These are phyloP conservation scores for Alloascoidea africana DNA, from an alignment of 805 yeast genomes.

Conservation along the genomic window DNA sequence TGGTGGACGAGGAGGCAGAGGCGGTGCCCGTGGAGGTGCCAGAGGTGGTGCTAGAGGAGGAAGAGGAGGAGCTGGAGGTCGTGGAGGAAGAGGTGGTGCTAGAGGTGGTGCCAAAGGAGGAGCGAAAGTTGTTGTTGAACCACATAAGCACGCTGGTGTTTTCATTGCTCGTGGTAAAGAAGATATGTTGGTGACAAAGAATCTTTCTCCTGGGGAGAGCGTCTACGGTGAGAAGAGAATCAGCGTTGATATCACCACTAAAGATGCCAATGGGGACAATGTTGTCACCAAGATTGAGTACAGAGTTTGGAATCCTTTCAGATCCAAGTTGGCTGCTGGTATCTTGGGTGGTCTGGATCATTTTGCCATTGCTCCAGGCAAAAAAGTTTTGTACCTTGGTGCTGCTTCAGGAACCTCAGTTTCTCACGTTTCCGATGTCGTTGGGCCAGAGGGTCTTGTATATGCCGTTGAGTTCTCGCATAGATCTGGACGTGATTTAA, in stretches of 20 bases:
- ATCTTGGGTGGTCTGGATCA: slow-evolving; percentile 99
- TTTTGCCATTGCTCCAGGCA: slow-evolving; percentile 94
- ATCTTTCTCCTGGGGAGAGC: slow-evolving; percentile 95
- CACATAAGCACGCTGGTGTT: slow-evolving; percentile 96
- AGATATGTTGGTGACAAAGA: slow-evolving; percentile 93
- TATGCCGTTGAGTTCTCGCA: slow-evolving; percentile 99
- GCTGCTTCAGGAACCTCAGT: slow-evolving; percentile 99
- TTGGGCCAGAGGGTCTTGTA: slow-evolving; percentile 97
- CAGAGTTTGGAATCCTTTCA: slow-evolving; percentile 99
- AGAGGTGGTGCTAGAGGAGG: slow-evolving; percentile 43
- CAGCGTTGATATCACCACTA: slow-evolving; percentile 82
- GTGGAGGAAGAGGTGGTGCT: slow-evolving; percentile 45
- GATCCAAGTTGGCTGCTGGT: slow-evolving; percentile 99
- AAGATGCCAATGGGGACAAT: slow-evolving; percentile 47
- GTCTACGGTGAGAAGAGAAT: slow-evolving; percentile 98
- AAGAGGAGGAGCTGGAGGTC: slow-evolving; percentile 43
- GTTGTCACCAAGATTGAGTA: slow-evolving; percentile 84
- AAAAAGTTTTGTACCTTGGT: slow-evolving; percentile 93
- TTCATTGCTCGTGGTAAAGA: slow-evolving; percentile 99
- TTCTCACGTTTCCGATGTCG: slow-evolving; percentile 95
- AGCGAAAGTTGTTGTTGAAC: slow-evolving; percentile 94
- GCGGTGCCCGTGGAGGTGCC: slow-evolving; percentile 31
- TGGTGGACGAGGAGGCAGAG: neutral
- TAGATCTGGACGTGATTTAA: slow-evolving; percentile 99
- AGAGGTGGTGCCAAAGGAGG: slow-evolving; percentile 61